A percentile compares a stretch with the other conserved stretches of the same genome.
Evolutionary conservation across 306 rosid genomes (phyloP).

Genomic region (Inga leiocalycina): DNA sequence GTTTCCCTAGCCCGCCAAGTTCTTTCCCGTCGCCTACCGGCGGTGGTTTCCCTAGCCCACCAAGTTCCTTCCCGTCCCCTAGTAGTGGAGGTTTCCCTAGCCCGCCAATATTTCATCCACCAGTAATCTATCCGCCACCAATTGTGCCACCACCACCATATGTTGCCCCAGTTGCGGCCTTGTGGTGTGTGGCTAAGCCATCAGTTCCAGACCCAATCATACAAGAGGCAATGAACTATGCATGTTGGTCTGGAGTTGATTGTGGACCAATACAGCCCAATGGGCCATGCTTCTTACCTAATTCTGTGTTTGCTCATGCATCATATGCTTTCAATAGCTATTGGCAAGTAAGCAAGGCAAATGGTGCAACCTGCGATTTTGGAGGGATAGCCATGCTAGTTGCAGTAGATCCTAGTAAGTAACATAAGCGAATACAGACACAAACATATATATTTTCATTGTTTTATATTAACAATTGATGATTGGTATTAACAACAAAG

Average conservation of each 20-base stretch:
- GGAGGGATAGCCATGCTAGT: slow-evolving; percentile 93
- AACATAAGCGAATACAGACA: not conserved
- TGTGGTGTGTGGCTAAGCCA: slow-evolving; percentile 98
- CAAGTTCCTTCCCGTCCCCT: slow-evolving; percentile 53
- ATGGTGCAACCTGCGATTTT: slow-evolving; percentile 80
- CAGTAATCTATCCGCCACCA: slow-evolving; percentile 83
- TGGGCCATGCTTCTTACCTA: slow-evolving; percentile 75
- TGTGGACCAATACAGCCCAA: slow-evolving; percentile 66
- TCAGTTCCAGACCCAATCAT: slow-evolving; percentile 93
- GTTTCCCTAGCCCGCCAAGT: slow-evolving; percentile 17
- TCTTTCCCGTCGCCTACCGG: not conserved
- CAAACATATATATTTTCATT: not conserved
- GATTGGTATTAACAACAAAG: not conserved
- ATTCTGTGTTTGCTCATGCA: slow-evolving; percentile 68
- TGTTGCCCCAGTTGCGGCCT: slow-evolving; percentile 40
- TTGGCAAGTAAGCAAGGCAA: slow-evolving; percentile 77
- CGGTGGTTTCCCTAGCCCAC: slow-evolving; percentile 41
- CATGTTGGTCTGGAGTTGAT: slow-evolving; percentile 90
- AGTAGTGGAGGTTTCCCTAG: slow-evolving; percentile 49
- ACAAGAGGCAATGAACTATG: slow-evolving; percentile 92
- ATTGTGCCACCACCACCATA: slow-evolving; percentile 55
- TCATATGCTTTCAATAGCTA: slow-evolving; percentile 92
- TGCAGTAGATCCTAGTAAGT: slow-evolving; percentile 83
- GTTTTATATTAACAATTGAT: not conserved
- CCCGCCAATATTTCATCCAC: slow-evolving; percentile 74